A percentile compares a stretch with the other conserved stretches of the same genome.
Evolutionary conservation across 164 flowering plant species (phyloP).

Genomic region (Chimonanthus praecox): DNA sequence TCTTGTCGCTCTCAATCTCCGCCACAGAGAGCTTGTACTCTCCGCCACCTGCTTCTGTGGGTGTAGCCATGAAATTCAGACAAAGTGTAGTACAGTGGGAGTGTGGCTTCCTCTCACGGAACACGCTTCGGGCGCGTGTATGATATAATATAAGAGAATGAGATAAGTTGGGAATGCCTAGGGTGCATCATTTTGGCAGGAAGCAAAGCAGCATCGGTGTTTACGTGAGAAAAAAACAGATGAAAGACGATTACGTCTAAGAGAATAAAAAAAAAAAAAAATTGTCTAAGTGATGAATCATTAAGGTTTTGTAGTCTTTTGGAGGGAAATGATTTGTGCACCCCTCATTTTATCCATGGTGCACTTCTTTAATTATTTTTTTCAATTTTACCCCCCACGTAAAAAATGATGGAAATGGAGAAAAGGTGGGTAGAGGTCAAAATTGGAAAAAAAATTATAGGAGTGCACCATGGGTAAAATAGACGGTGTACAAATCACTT

Average conservation of each 20-base stretch:
- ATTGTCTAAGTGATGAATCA: background rate
- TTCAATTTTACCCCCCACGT: too few species aligned
- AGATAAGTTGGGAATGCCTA: background rate
- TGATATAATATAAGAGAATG: background rate
- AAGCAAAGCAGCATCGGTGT: background rate
- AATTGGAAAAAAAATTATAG: too few species aligned
- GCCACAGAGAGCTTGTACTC: slow-evolving; percentile 12
- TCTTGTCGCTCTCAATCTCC: background rate
- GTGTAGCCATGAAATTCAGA: background rate
- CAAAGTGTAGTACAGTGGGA: background rate
- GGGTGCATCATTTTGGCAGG: background rate
- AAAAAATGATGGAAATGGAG: too few species aligned
- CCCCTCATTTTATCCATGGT: too few species aligned
- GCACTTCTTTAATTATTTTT: too few species aligned
- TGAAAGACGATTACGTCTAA: background rate
- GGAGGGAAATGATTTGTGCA: too few species aligned
- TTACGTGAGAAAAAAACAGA: background rate
- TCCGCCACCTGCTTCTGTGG: background rate
- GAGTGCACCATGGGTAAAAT: too few species aligned
- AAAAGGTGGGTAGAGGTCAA: too few species aligned
- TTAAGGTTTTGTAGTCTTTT: background rate
- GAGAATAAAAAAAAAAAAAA: background rate
- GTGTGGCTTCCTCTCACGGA: slow-evolving; percentile 13
- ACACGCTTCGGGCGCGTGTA: slow-evolving; percentile 1
- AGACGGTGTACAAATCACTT: too few species aligned